phyloP scores from a whole-genome alignment of 257 asterid genomes.

The Scutellaria baicalensis region DNA sequence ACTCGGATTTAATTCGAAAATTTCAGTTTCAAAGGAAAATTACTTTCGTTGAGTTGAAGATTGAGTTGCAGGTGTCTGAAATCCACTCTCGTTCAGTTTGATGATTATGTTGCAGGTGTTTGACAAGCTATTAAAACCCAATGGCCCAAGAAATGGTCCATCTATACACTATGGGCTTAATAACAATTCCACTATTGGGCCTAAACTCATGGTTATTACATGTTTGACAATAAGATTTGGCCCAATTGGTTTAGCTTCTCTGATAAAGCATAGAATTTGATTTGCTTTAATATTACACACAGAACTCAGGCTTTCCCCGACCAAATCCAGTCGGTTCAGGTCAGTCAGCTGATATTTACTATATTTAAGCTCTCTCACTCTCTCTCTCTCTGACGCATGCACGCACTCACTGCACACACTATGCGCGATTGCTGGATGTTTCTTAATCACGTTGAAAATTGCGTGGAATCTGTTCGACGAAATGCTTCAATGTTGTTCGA shows the following conservation, averaged over 20 bases:
- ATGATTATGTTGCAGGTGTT: no score
- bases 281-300: no score
- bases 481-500: constrained; percentile 16
- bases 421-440: neutral
- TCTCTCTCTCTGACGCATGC: neutral
- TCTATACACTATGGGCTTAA: no score
- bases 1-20: neutral
- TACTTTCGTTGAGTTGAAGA: neutral
- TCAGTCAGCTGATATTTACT: neutral
- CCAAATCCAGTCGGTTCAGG: neutral
- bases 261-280: neutral
- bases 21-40: neutral
- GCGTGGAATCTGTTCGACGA: constrained; percentile 21
- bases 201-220: no score
- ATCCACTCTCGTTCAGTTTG: no score
- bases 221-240: no score
- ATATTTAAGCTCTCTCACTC: neutral
- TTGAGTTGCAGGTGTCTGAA: no score
- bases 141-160: no score
- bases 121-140: no score
- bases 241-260: neutral
- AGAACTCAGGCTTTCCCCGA: no score
- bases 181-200: no score
- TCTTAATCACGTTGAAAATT: neutral
- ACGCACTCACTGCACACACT: neutral